Conservation (phyloP, 148 eudicot species). For the Agrostemma githago region DNA sequence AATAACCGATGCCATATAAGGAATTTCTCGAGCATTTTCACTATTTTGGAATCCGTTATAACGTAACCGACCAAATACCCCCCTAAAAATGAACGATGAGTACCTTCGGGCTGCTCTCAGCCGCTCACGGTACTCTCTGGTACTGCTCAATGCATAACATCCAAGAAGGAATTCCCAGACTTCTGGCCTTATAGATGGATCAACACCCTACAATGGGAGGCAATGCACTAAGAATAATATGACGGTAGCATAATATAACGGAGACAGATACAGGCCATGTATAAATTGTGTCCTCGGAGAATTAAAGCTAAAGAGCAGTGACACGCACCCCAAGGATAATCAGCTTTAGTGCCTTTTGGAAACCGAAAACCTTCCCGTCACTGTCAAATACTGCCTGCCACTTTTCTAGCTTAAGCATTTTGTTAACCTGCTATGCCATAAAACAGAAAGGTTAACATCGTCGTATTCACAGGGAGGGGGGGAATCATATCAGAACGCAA, state of each 20-base stretch:
- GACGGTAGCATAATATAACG: background rate
- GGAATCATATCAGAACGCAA: background rate
- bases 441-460: constrained; percentile 15
- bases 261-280: background rate
- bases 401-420: constrained; percentile 95
- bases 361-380: constrained; percentile 78
- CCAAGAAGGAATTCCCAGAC: constrained; percentile 99
- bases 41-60: background rate
- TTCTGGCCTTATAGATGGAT: constrained; percentile 94
- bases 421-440: constrained; percentile 52
- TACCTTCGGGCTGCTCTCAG: constrained; percentile 92
- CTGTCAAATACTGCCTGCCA: constrained; percentile 80
- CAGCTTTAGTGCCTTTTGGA: constrained; percentile 70
- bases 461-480: background rate
- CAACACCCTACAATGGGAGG: constrained; percentile 64
- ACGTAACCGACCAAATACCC: no score
- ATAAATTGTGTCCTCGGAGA: background rate
- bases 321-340: constrained; percentile 73
- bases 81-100: constrained; percentile 17
- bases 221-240: background rate
- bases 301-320: background rate
- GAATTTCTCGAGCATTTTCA: background rate
- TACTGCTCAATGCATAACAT: constrained; percentile 86
- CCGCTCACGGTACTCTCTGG: constrained; percentile 58
- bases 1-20: background rate